These are phyloP conservation scores for Elsinoe perseae DNA, from an alignment of 2,329 filamentous ascomycete genomes.

Conservation along the genomic window DNA sequence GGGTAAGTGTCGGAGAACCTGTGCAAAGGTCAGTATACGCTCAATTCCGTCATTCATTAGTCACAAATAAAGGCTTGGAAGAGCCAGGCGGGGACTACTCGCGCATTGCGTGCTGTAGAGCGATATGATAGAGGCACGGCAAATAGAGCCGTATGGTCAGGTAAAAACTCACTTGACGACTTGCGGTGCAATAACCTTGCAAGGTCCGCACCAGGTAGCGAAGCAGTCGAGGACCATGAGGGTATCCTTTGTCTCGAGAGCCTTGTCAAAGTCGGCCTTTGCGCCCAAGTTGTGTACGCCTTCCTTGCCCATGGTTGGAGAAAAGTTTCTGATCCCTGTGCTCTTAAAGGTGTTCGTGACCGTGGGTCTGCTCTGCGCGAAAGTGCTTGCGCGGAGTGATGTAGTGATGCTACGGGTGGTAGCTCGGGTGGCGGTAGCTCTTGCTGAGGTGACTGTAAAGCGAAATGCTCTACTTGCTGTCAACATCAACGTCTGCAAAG, in stretches of 20 bases:
- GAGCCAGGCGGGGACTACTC: too few species aligned
- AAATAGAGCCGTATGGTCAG: neutral
- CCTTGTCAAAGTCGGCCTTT: conserved; percentile 51
- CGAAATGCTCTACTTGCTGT: conserved; percentile 10
- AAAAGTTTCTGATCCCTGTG: conserved; percentile 30
- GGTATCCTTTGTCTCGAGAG: conserved; percentile 45
- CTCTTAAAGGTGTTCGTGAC: conserved; percentile 6
- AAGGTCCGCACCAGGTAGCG: conserved; percentile 89
- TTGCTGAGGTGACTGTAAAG: conserved; percentile 18
- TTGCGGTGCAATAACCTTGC: conserved; percentile 78
- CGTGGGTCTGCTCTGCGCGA: conserved; percentile 16
- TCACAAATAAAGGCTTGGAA: neutral
- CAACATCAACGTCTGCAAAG: conserved; percentile 13
- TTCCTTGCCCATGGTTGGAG: conserved; percentile 38
- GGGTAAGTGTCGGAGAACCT: conserved; percentile 55
- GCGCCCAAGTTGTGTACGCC: conserved; percentile 44
- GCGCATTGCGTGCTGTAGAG: neutral
- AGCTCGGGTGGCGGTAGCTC: conserved; percentile 14
- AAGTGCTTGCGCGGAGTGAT: conserved; percentile 12
- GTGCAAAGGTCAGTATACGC: conserved; percentile 20
- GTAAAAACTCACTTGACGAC: conserved; percentile 52
- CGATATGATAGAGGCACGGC: neutral
- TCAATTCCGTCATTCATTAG: neutral
- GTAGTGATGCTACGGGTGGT: conserved; percentile 2
- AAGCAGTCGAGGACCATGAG: conserved; percentile 78